Percentiles rank a stretch among this genome's conserved stretches.
Conservation (phyloP, 1,284 basidiomycete genomes). For the Pseudozyma sp. region DNA sequence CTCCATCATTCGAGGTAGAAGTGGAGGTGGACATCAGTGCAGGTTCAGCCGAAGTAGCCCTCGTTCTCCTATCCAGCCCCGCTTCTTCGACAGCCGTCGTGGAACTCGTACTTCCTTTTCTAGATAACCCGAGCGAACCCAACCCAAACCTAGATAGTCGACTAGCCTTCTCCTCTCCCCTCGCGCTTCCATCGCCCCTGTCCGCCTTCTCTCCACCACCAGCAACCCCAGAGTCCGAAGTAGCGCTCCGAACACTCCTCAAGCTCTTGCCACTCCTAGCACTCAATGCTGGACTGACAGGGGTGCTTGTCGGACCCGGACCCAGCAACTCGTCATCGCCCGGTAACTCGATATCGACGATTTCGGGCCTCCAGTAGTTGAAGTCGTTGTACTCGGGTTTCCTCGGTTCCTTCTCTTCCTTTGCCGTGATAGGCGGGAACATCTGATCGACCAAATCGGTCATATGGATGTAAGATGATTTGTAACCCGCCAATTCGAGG, state of each 20-base stretch:
- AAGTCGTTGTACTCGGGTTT: constrained; percentile 94
- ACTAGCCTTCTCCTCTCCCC: constrained; percentile 24
- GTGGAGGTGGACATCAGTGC: constrained; percentile 4
- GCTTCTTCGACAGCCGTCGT: neutral
- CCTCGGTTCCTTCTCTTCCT: constrained; percentile 74
- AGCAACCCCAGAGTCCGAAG: constrained; percentile 26
- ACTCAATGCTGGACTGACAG: constrained; percentile 87
- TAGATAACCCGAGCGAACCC: constrained; percentile 42
- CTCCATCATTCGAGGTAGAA: constrained; percentile 1
- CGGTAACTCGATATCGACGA: constrained; percentile 80
- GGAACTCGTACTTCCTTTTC: constrained; percentile 11
- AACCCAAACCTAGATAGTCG: constrained; percentile 53
- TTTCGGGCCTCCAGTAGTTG: constrained; percentile 88
- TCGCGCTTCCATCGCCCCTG: neutral
- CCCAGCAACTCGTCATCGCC: constrained; percentile 77
- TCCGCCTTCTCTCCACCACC: constrained; percentile 12
- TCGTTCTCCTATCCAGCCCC: neutral
- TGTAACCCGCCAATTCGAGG: constrained; percentile 93
- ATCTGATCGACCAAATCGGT: constrained; percentile 99
- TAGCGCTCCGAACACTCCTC: constrained; percentile 33
- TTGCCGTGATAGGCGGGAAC: constrained; percentile 90
- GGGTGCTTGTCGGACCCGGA: constrained; percentile 67
- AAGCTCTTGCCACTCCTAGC: constrained; percentile 79
- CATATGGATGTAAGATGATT: constrained; percentile 97
- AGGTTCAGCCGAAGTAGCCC: constrained; percentile 32